Evolutionary conservation across 2,329 filamentous ascomycete genomes (phyloP).

Genomic region (Calonectria naviculata): DNA sequence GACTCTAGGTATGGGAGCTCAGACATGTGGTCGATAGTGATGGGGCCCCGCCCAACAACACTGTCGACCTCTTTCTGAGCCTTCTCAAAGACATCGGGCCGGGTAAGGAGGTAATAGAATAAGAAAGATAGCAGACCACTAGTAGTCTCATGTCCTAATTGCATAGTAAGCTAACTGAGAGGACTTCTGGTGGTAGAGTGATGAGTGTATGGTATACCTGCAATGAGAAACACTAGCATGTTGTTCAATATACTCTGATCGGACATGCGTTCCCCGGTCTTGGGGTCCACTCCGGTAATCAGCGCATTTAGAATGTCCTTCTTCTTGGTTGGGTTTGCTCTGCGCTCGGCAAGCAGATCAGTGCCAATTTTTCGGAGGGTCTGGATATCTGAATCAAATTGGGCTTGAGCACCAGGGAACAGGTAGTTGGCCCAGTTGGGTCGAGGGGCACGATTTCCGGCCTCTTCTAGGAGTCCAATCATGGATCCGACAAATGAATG

Average conservation of each 20-base stretch:
- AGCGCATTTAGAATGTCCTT: conserved; percentile 76
- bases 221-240: conserved; percentile 76
- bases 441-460: conserved; percentile 60
- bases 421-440: conserved; percentile 59
- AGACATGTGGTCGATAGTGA: conserved; percentile 68
- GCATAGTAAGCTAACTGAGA: not conserved
- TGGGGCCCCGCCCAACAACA: conserved; percentile 65
- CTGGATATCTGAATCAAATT: conserved; percentile 62
- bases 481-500: conserved; percentile 59
- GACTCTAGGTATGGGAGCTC: conserved; percentile 73
- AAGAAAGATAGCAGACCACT: conserved; percentile 71
- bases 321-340: conserved; percentile 59
- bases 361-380: conserved; percentile 62
- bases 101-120: conserved; percentile 69
- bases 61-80: conserved; percentile 72
- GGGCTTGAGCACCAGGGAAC: conserved; percentile 53
- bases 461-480: conserved; percentile 67
- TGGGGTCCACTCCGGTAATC: conserved; percentile 71
- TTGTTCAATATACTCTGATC: conserved; percentile 73
- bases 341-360: conserved; percentile 67
- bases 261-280: conserved; percentile 70
- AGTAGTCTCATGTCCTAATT: conserved; percentile 68
- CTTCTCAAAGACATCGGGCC: conserved; percentile 64
- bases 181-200: too few relatives aligned
- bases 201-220: conserved; percentile 45